These are phyloP conservation scores for Ogataea hybrid DNA, from an alignment of 1,139 yeast genomes.

Conservation along the genomic window DNA sequence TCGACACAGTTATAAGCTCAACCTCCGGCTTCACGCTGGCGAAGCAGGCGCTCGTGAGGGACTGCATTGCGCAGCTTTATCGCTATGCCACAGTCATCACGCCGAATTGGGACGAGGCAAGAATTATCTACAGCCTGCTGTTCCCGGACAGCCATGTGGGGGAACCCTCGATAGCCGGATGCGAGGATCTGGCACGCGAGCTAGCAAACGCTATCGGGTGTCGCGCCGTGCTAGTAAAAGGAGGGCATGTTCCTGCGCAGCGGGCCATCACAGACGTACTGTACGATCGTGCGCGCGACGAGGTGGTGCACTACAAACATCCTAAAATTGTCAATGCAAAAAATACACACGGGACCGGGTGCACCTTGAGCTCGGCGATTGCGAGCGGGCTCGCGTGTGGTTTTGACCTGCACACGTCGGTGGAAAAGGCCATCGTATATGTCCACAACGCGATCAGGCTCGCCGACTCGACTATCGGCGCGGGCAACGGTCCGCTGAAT, in stretches of 20 bases:
- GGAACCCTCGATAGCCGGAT: constrained; percentile 9
- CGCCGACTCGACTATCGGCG: constrained; percentile 28
- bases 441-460: constrained; percentile 63
- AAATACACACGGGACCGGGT: constrained; percentile 87
- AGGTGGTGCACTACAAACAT: constrained; percentile 47
- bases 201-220: constrained; percentile 10
- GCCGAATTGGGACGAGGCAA: constrained; percentile 75
- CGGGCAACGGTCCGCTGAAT: constrained; percentile 64
- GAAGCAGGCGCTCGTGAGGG: constrained; percentile 28
- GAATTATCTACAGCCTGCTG: constrained; percentile 33
- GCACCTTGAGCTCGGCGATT: constrained; percentile 80
- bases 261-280: constrained; percentile 50
- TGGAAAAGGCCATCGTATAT: constrained; percentile 58
- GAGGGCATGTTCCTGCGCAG: constrained; percentile 69
- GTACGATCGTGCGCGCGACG: constrained; percentile 43
- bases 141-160: constrained; percentile 17
- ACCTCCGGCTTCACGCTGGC: constrained; percentile 70
- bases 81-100: constrained; percentile 64
- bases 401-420: constrained; percentile 42
- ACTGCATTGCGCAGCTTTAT: constrained; percentile 45
- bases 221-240: constrained; percentile 64
- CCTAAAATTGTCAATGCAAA: constrained; percentile 38
- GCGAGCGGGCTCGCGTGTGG: constrained; percentile 70
- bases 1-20: constrained; percentile 84
- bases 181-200: constrained; percentile 8